phyloP scores from a whole-genome alignment of 1,139 yeast species.

The Lodderomyces parapsilosis region DNA sequence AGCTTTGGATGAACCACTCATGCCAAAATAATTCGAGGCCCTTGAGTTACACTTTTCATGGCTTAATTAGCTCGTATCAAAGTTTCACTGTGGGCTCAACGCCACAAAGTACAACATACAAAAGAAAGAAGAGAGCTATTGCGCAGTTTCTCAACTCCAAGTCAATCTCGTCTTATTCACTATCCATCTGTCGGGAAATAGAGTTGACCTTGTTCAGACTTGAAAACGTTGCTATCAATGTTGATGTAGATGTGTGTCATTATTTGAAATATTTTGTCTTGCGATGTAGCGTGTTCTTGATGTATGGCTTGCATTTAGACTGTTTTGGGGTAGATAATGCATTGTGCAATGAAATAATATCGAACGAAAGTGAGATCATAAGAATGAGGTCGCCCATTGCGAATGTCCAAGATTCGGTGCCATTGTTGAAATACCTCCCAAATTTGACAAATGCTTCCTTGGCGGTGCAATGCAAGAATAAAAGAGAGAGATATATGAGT shows the following conservation, averaged over 20 bases:
- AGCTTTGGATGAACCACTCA: constrained; percentile 55
- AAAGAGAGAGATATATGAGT: constrained; percentile 58
- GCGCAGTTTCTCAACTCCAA: constrained; percentile 48
- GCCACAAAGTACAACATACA: constrained; percentile 59
- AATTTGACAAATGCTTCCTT: constrained; percentile 31
- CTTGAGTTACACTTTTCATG: constrained; percentile 63
- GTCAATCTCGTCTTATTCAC: constrained; percentile 41
- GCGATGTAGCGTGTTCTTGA: constrained; percentile 53
- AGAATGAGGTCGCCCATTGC: constrained; percentile 62
- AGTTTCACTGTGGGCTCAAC: constrained; percentile 78
- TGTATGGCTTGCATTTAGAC: constrained; percentile 60
- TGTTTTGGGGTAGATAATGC: constrained; percentile 35
- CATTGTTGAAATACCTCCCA: constrained; percentile 41
- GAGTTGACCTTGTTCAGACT: constrained; percentile 13
- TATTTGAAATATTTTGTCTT: constrained; percentile 55
- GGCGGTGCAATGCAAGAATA: constrained; percentile 26
- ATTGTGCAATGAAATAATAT: constrained; percentile 53
- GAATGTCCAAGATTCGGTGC: constrained; percentile 62
- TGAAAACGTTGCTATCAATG: constrained; percentile 24
- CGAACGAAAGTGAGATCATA: constrained; percentile 65
- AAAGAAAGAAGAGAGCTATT: constrained; percentile 53
- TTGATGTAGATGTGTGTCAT: constrained; percentile 36
- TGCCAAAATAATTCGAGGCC: constrained; percentile 68
- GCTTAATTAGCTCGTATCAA: constrained; percentile 58
- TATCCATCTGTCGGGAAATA: constrained; percentile 11